Evolutionary conservation across 2,329 filamentous ascomycete species (phyloP).

Genomic region (Ambrosiella beaveri): DNA sequence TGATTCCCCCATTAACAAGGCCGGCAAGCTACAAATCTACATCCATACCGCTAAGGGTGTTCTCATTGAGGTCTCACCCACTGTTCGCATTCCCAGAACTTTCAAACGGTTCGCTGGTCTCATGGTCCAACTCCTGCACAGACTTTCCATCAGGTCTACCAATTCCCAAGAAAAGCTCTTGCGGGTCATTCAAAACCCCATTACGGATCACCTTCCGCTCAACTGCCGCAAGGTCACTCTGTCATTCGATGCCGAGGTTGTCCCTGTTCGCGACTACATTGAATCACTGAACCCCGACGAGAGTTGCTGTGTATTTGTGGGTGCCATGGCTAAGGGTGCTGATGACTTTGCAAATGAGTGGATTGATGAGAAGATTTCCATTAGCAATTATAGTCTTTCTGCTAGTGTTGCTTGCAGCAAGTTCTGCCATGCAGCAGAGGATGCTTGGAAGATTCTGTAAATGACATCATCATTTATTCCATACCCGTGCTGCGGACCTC

Average conservation of each 20-base stretch:
- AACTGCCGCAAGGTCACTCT: constrained; percentile 97
- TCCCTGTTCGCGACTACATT: constrained; percentile 79
- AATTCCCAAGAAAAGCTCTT: constrained; percentile 95
- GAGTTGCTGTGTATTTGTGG: constrained; percentile 94
- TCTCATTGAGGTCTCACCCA: constrained; percentile 94
- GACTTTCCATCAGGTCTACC: constrained; percentile 86
- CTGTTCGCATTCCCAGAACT: constrained; percentile 89
- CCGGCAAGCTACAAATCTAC: constrained; percentile 92
- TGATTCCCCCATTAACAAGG: constrained; percentile 97
- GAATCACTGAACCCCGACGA: constrained; percentile 61
- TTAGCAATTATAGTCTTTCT: constrained; percentile 94
- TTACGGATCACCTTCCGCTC: constrained; percentile 87
- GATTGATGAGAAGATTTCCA: constrained; percentile 94
- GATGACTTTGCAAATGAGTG: constrained; percentile 90
- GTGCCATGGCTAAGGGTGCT: constrained; percentile 92
- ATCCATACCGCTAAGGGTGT: constrained; percentile 96
- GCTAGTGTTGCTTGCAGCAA: constrained; percentile 98
- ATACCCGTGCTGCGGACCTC: neutral
- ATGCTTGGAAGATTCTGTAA: constrained; percentile 87
- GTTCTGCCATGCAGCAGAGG: constrained; percentile 96
- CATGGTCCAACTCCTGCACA: constrained; percentile 95
- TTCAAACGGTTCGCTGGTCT: constrained; percentile 98
- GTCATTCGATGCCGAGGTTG: constrained; percentile 79
- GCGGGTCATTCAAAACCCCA: constrained; percentile 94
- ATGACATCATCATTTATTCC: neutral